Percentiles rank a stretch among this genome's conserved stretches.
Evolutionary conservation across 2,329 filamentous ascomycete species (phyloP).

Genomic region (Penicillium sp.): DNA sequence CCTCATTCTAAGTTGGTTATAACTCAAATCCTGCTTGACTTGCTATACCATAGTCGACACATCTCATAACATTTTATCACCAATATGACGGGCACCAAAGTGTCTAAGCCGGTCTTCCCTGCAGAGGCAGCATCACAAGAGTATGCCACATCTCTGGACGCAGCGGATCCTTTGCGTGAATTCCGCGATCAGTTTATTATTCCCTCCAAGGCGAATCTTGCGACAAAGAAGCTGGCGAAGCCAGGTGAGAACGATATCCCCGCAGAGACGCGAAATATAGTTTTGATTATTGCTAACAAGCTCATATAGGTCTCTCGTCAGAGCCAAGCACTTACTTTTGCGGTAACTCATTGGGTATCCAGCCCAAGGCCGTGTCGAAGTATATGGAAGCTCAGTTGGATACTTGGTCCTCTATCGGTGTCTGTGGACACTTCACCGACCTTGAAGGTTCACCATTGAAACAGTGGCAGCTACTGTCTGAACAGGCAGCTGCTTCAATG

Average conservation of each 20-base stretch:
- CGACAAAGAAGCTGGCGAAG: slow-evolving; percentile 57
- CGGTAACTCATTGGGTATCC: slow-evolving; percentile 82
- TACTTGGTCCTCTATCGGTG: slow-evolving; percentile 79
- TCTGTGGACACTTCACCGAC: slow-evolving; percentile 74
- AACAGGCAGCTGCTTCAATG: slow-evolving; percentile 67
- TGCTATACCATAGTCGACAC: neutral
- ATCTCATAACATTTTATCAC: neutral
- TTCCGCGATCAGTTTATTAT: slow-evolving; percentile 72
- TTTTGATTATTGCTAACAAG: slow-evolving; percentile 10
- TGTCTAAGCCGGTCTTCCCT: slow-evolving; percentile 31
- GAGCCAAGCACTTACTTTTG: slow-evolving; percentile 68
- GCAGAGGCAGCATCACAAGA: slow-evolving; percentile 32
- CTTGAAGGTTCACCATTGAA: slow-evolving; percentile 65
- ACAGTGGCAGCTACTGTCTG: slow-evolving; percentile 75
- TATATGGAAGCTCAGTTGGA: slow-evolving; percentile 71
- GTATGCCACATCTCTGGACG: slow-evolving; percentile 54
- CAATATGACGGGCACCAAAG: slow-evolving; percentile 13
- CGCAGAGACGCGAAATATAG: neutral
- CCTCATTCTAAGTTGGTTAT: neutral
- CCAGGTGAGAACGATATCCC: slow-evolving; percentile 24
- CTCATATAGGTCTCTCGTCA: slow-evolving; percentile 31
- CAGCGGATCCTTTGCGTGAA: slow-evolving; percentile 57
- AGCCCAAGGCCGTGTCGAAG: slow-evolving; percentile 65
- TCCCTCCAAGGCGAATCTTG: slow-evolving; percentile 70
- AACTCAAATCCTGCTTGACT: neutral